phyloP scores from a whole-genome alignment of 352 stramenopile genomes.

The Globisporangium spinosum region DNA sequence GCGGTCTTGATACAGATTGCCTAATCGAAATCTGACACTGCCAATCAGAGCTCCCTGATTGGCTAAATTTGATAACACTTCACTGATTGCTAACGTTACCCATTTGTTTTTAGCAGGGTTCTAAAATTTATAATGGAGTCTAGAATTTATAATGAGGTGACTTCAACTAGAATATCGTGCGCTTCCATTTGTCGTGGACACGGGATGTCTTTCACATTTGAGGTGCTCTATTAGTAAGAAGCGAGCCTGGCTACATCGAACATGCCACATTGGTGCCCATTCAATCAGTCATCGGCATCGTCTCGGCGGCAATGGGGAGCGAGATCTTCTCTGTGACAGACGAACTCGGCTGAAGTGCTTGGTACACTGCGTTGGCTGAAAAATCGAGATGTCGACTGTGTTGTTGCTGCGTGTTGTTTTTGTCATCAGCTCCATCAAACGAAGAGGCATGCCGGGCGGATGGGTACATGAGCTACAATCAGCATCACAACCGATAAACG shows the following conservation, averaged over 20 bases:
- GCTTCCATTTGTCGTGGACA: no score
- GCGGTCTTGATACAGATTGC: background rate
- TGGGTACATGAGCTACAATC: slow-evolving; percentile 12
- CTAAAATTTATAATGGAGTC: no score
- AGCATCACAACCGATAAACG: background rate
- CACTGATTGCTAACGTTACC: no score
- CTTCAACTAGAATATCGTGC: no score
- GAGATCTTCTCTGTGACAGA: slow-evolving; percentile 43
- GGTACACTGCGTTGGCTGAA: slow-evolving; percentile 43
- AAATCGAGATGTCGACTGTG: slow-evolving; percentile 27
- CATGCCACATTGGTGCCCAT: background rate
- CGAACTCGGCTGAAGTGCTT: slow-evolving; percentile 23
- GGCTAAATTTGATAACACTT: background rate
- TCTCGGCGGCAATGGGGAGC: slow-evolving; percentile 6
- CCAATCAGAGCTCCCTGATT: background rate
- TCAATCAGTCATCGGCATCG: background rate
- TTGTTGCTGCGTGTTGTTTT: background rate
- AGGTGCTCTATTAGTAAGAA: no score
- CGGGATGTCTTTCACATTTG: background rate
- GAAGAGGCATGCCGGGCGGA: background rate
- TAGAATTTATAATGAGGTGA: no score
- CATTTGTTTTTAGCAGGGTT: no score
- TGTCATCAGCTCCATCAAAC: background rate
- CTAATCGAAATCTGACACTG: slow-evolving; percentile 11
- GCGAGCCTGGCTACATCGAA: no score